A percentile compares a stretch with the other conserved stretches of the same genome.
These are phyloP conservation scores for Ampelomyces quisqualis DNA, from an alignment of 2,329 filamentous ascomycete genomes.

Conservation along the genomic window DNA sequence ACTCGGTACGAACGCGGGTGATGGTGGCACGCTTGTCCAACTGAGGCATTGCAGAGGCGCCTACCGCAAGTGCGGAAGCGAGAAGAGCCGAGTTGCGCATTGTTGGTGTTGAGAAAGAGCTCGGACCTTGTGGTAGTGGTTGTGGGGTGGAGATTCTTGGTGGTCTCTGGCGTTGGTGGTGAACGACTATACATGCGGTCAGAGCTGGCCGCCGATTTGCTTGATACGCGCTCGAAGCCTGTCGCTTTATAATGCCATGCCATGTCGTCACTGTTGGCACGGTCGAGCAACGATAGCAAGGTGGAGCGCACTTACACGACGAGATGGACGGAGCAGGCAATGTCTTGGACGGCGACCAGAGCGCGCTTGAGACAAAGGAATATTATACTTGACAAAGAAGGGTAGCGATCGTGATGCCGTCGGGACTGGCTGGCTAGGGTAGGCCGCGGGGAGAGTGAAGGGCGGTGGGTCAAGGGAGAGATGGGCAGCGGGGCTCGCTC, in stretches of 20 bases:
- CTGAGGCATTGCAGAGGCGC: conserved; percentile 28
- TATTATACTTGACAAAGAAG: conserved; percentile 18
- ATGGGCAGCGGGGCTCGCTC: conserved; percentile 1
- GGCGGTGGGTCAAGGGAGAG: conserved; percentile 11
- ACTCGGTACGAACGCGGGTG: conserved; percentile 25
- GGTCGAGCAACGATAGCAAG: background rate
- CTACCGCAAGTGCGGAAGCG: conserved; percentile 26
- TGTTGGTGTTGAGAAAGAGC: conserved; percentile 11
- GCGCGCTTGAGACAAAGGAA: conserved; percentile 22
- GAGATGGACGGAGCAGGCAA: conserved; percentile 4
- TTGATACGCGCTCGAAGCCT: no score
- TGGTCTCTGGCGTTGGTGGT: background rate
- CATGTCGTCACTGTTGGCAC: conserved; percentile 4
- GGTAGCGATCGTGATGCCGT: conserved; percentile 29
- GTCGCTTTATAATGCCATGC: conserved; percentile 9
- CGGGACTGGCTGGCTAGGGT: conserved; percentile 25
- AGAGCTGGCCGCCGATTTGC: no score
- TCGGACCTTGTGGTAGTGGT: conserved; percentile 5
- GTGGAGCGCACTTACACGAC: conserved; percentile 14
- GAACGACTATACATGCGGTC: conserved; percentile 17
- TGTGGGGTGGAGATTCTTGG: no score
- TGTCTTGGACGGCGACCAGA: conserved; percentile 15
- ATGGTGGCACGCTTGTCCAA: conserved; percentile 12
- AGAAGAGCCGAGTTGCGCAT: conserved; percentile 35
- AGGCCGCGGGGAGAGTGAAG: conserved; percentile 25